These are phyloP conservation scores for Cryptomeria japonica DNA, from an alignment of 75 land plant genomes.

Conservation along the genomic window DNA sequence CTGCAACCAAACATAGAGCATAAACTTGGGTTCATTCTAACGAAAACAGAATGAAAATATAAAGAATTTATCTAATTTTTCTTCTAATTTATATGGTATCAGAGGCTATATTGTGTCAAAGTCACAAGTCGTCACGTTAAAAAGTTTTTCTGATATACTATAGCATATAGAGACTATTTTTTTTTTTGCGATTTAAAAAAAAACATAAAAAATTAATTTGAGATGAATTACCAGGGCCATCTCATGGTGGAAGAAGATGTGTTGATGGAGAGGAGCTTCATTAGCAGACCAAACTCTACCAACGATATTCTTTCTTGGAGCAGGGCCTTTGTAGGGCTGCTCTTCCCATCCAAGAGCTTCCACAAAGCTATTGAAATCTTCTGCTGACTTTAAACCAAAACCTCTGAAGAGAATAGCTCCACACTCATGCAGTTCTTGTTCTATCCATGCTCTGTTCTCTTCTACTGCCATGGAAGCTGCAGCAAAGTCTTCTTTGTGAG, in stretches of 20 bases:
- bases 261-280: slow-evolving; percentile 32
- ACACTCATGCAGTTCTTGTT: slow-evolving; percentile 20
- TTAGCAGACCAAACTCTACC: slow-evolving; percentile 47
- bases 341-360: slow-evolving; percentile 50
- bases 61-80: too few relatives aligned
- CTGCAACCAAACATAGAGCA: background rate
- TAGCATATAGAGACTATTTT: too few relatives aligned
- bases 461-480: background rate
- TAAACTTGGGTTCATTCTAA: too few relatives aligned
- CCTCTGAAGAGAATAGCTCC: slow-evolving; percentile 55
- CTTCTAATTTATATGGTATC: too few relatives aligned
- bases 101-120: too few relatives aligned
- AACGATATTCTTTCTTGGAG: slow-evolving; percentile 23
- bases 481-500: background rate
- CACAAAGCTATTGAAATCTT: slow-evolving; percentile 36
- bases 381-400: slow-evolving; percentile 18
- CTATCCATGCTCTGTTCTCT: slow-evolving; percentile 22
- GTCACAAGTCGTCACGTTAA: too few relatives aligned
- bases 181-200: too few relatives aligned
- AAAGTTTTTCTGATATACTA: too few relatives aligned
- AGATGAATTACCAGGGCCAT: slow-evolving; percentile 32
- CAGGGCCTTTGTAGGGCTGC: slow-evolving; percentile 34
- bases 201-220: too few relatives aligned
- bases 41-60: too few relatives aligned
- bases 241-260: slow-evolving; percentile 55